These are phyloP conservation scores for Thozetella sp. DNA, from an alignment of 495 filamentous ascomycete genomes.

Conservation along the genomic window DNA sequence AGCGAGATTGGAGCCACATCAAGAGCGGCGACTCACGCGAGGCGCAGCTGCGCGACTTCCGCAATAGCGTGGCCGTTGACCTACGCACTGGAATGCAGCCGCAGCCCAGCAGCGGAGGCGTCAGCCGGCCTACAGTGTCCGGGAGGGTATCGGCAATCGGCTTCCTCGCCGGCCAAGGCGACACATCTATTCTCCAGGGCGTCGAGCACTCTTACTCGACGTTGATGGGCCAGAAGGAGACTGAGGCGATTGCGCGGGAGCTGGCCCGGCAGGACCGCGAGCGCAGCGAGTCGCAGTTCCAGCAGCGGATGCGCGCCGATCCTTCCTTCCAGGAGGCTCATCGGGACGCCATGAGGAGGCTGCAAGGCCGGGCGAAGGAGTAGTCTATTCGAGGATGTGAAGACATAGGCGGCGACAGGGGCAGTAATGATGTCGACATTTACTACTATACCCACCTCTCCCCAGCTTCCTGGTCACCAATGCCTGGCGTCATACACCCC, in stretches of 20 bases:
- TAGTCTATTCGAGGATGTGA: too few species aligned
- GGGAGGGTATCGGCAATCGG: not conserved
- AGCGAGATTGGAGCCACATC: conserved; percentile 32
- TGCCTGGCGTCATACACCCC: too few species aligned
- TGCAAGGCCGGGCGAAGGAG: conserved; percentile 75
- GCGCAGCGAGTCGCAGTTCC: conserved; percentile 53
- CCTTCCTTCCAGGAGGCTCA: conserved; percentile 71
- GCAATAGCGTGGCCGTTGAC: conserved; percentile 70
- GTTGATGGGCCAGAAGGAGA: conserved; percentile 40
- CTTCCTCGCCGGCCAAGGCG: conserved; percentile 1
- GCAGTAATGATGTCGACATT: too few species aligned
- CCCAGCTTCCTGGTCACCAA: too few species aligned
- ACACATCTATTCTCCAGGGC: conserved; percentile 21
- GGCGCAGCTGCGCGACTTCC: conserved; percentile 72
- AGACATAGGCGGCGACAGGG: not conserved
- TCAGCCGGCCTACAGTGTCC: not conserved
- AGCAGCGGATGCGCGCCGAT: conserved; percentile 71
- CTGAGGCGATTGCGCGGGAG: conserved; percentile 41
- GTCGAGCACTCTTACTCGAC: conserved; percentile 40
- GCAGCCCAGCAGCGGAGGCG: not conserved
- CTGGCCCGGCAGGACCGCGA: conserved; percentile 42
- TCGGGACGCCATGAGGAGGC: conserved; percentile 71
- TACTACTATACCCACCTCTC: not conserved
- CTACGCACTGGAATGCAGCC: conserved; percentile 29
- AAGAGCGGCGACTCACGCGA: conserved; percentile 51